These are phyloP conservation scores for Verruconis gallopava DNA, from an alignment of 2,329 filamentous ascomycete species.

Conservation along the genomic window DNA sequence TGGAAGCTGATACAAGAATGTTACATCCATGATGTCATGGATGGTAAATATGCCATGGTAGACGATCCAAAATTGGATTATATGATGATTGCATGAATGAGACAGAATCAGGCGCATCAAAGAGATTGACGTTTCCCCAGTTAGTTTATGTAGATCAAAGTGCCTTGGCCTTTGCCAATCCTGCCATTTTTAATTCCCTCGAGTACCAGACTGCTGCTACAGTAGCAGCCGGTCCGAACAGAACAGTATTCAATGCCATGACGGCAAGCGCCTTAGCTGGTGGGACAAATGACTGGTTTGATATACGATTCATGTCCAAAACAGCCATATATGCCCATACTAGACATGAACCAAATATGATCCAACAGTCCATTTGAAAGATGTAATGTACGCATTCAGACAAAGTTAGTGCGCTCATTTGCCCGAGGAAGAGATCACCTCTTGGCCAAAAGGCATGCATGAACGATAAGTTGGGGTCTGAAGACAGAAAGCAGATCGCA, in stretches of 20 bases:
- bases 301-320: neutral
- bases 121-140: no score
- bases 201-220: neutral
- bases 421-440: neutral
- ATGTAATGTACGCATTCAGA: neutral
- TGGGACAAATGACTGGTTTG: neutral
- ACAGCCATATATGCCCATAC: neutral
- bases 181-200: neutral
- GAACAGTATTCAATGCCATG: neutral
- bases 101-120: no score
- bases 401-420: neutral
- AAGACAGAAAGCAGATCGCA: neutral
- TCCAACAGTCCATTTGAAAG: slow-evolving; percentile 1
- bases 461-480: neutral
- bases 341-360: neutral
- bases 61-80: neutral
- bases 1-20: neutral
- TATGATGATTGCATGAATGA: neutral
- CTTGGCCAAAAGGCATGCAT: neutral
- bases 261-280: neutral
- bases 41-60: neutral
- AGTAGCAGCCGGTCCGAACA: neutral
- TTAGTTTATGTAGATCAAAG: no score
- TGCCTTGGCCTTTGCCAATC: neutral
- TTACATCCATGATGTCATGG: neutral